phyloP scores from a whole-genome alignment of 2,329 filamentous ascomycete genomes.

The Hypoxylon sp. region DNA sequence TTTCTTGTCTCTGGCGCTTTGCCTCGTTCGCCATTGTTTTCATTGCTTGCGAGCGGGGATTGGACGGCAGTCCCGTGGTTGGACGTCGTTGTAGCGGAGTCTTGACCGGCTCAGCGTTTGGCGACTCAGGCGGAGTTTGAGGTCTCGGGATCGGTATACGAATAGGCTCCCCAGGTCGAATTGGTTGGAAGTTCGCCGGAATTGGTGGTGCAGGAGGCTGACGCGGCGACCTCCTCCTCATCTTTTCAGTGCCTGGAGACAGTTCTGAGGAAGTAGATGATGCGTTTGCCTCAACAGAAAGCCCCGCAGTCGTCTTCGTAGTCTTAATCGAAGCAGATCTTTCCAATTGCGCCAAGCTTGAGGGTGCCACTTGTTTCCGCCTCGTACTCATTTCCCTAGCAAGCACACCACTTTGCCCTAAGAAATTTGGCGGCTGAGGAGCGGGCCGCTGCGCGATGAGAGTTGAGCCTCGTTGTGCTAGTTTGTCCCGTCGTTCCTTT shows the following conservation, averaged over 20 bases:
- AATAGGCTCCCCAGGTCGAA: constrained; percentile 49
- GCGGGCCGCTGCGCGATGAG: constrained; percentile 54
- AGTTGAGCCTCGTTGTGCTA: constrained; percentile 48
- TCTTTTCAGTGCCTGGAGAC: constrained; percentile 63
- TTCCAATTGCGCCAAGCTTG: constrained; percentile 40
- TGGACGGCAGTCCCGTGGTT: constrained; percentile 62
- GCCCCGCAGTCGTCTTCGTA: constrained; percentile 38
- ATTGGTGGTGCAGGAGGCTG: constrained; percentile 46
- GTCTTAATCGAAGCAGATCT: constrained; percentile 47
- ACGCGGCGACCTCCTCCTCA: constrained; percentile 66
- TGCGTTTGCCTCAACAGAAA: constrained; percentile 54
- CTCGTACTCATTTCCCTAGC: constrained; percentile 54
- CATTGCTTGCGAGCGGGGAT: constrained; percentile 58
- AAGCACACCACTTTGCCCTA: constrained; percentile 51
- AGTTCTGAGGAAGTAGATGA: constrained; percentile 62
- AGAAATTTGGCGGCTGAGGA: constrained; percentile 53
- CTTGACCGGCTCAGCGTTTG: constrained; percentile 51
- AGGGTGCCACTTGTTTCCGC: constrained; percentile 55
- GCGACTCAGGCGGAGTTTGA: constrained; percentile 49
- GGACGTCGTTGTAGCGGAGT: constrained; percentile 60
- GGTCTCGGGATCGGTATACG: constrained; percentile 54
- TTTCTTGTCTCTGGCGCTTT: constrained; percentile 56
- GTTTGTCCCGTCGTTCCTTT: constrained; percentile 57
- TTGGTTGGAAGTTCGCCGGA: constrained; percentile 44
- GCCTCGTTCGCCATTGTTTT: constrained; percentile 49